These are phyloP conservation scores for Papilionanthe hybrid DNA, from an alignment of 116 monocot species.

Conservation along the genomic window DNA sequence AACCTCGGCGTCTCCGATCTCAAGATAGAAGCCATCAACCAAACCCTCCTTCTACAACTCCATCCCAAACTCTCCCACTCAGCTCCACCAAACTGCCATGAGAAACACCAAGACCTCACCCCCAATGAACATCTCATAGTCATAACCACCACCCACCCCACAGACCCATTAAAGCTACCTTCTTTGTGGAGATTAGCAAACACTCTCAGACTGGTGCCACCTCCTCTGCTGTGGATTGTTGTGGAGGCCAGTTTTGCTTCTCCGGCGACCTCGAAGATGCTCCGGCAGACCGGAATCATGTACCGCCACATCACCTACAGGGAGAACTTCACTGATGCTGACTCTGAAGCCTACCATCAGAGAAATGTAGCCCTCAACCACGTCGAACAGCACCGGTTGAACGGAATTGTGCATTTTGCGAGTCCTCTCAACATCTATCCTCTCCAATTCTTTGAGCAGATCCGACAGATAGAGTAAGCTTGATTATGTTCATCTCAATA, in stretches of 20 bases:
- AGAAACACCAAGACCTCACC: neutral
- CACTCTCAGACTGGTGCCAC: constrained; percentile 49
- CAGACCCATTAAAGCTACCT: constrained; percentile 21
- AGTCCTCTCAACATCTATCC: constrained; percentile 45
- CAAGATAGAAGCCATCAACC: neutral
- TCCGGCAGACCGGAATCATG: constrained; percentile 75
- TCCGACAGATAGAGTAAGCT: constrained; percentile 68
- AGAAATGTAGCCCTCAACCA: constrained; percentile 69
- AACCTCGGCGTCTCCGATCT: constrained; percentile 10
- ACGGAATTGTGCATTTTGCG: constrained; percentile 86
- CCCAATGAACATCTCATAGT: constrained; percentile 24
- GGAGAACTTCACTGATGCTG: constrained; percentile 58
- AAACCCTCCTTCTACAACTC: neutral
- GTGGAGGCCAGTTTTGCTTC: constrained; percentile 37
- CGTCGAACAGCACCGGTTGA: constrained; percentile 68
- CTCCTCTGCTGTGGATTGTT: constrained; percentile 90
- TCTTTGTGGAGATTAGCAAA: constrained; percentile 44
- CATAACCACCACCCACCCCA: constrained; percentile 39
- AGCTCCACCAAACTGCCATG: neutral
- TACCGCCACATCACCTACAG: constrained; percentile 61
- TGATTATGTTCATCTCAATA: neutral
- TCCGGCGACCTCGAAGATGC: constrained; percentile 29
- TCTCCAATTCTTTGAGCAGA: constrained; percentile 65
- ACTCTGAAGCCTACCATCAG: constrained; percentile 56
- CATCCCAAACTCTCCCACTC: neutral